phyloP scores from a whole-genome alignment of 805 yeast genomes.

The Candida suzukii region DNA sequence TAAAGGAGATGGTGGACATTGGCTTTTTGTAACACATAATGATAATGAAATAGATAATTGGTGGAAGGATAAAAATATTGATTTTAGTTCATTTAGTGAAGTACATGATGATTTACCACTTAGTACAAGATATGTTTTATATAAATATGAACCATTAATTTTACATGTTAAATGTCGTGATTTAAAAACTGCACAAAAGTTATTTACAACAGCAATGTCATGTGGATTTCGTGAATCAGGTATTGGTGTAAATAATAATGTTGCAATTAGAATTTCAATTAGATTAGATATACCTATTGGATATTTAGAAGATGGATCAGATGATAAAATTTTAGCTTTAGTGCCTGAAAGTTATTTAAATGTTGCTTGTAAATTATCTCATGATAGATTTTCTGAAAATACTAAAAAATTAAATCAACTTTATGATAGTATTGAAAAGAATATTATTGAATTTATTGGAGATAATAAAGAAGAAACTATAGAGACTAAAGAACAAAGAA shows the following conservation, averaged over 20 bases:
- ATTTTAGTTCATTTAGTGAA: slow-evolving; percentile 8
- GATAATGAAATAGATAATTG: slow-evolving; percentile 39
- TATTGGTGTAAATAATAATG: slow-evolving; percentile 69
- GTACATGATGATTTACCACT: neutral
- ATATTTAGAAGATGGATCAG: slow-evolving; percentile 27
- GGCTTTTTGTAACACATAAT: slow-evolving; percentile 79
- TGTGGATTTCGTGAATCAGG: slow-evolving; percentile 89
- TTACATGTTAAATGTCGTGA: slow-evolving; percentile 76
- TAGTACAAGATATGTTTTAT: slow-evolving; percentile 50
- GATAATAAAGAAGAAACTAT: neutral
- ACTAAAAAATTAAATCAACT: slow-evolving; percentile 45
- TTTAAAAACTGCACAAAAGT: slow-evolving; percentile 44
- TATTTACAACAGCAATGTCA: slow-evolving; percentile 68
- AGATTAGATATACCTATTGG: slow-evolving; percentile 77
- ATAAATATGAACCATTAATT: slow-evolving; percentile 80
- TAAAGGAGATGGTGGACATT: slow-evolving; percentile 77
- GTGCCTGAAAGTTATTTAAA: slow-evolving; percentile 48
- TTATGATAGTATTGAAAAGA: slow-evolving; percentile 31
- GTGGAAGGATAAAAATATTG: slow-evolving; percentile 29
- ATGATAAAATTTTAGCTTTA: slow-evolving; percentile 26
- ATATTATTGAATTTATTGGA: slow-evolving; percentile 14
- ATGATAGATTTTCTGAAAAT: slow-evolving; percentile 64
- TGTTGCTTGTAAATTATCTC: slow-evolving; percentile 45
- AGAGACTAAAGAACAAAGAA: slow-evolving; percentile 54
- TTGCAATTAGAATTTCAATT: slow-evolving; percentile 71